Evolutionary conservation across 2,329 filamentous ascomycete genomes (phyloP).

Genomic region (Ophiostoma pallidulum): DNA sequence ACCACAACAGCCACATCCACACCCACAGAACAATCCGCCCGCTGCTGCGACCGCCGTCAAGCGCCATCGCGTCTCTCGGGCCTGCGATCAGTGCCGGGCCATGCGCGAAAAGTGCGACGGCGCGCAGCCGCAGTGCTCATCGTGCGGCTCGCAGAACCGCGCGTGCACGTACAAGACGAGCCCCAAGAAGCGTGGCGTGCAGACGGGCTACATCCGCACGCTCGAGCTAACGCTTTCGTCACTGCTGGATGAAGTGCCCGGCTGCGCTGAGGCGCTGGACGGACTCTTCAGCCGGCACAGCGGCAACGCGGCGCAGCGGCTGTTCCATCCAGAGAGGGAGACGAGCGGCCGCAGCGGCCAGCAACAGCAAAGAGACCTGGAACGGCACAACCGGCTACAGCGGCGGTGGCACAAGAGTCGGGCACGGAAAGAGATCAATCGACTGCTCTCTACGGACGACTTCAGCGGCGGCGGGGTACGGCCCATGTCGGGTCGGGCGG

Average conservation of each 20-base stretch:
- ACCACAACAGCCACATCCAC: not conserved
- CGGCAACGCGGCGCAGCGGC: not conserved
- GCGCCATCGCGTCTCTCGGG: conserved; percentile 56
- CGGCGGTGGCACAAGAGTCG: conserved; percentile 53
- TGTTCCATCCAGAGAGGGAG: conserved; percentile 6
- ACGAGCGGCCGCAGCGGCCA: too few relatives aligned
- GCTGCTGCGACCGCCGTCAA: conserved; percentile 27
- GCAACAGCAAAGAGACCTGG: conserved; percentile 23
- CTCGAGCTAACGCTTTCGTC: conserved; percentile 60
- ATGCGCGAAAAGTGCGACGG: conserved; percentile 68
- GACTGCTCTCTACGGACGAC: conserved; percentile 43
- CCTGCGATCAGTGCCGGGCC: conserved; percentile 58
- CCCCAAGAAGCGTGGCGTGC: conserved; percentile 67
- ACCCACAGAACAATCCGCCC: not conserved
- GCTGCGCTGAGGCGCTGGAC: conserved; percentile 48
- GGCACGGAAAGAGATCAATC: conserved; percentile 54
- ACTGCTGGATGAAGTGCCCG: conserved; percentile 53
- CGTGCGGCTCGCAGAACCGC: conserved; percentile 54
- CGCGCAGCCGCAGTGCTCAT: conserved; percentile 54
- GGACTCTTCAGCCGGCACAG: conserved; percentile 38
- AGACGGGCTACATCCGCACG: conserved; percentile 69
- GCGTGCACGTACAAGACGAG: conserved; percentile 63
- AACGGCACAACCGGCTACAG: conserved; percentile 46
- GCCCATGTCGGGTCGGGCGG: too few relatives aligned
- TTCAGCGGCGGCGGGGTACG: conserved; percentile 14